Evolutionary conservation across 2,329 filamentous ascomycete species (phyloP), one percentile per base, ranked within the genome.

Genomic region (Epichloe aotearoae): DNA sequence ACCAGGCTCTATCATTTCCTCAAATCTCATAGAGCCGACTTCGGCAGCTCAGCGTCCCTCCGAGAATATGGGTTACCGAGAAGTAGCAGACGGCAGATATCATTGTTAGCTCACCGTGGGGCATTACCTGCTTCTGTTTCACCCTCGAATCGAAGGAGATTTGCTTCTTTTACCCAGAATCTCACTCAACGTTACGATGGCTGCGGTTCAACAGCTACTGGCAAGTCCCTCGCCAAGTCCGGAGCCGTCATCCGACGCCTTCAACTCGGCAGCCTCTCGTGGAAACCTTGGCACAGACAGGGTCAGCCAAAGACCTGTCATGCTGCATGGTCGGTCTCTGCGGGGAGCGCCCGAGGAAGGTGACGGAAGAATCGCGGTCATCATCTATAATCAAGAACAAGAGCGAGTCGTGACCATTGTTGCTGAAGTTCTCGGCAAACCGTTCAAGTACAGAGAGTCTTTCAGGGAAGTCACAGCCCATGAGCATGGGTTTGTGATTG

Each of bases 361-460:
- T 26, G 79, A 83, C 57, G 71, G 71, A 8, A 73, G 80, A 50
- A 80, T 76, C 46, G 77, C 80, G 30, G 76, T 81, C 36, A 80
- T 93, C 53, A 67, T 91, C 17, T 88, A 84, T 64, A 81, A 83
- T 11, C 72, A 73, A 20, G 83, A 79, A 17, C 85, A 91, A 63
- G 83, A 90, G 53, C 75, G 77, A 40, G 86, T 93, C 55, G 80
- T 90, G 30, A 78, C 79, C 20, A 71, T 86, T 36, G 85, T 90
- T 58, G 86, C 87, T 26, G 85, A 91, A 59, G 83, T 91, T 7
- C 69, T 93, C 41, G 87, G 88, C 14, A 87, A 89, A 63, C 77
- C 83, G 19, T 83, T 78, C 67, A 77, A 75, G 53, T 70, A 83
- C 42, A 77, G 78, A 49, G 65, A 71, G 34, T 69, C 74, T 50